Evolutionary conservation across 1,139 yeast genomes (phyloP).

Genomic region (Geotrichum cucujoidarum): DNA sequence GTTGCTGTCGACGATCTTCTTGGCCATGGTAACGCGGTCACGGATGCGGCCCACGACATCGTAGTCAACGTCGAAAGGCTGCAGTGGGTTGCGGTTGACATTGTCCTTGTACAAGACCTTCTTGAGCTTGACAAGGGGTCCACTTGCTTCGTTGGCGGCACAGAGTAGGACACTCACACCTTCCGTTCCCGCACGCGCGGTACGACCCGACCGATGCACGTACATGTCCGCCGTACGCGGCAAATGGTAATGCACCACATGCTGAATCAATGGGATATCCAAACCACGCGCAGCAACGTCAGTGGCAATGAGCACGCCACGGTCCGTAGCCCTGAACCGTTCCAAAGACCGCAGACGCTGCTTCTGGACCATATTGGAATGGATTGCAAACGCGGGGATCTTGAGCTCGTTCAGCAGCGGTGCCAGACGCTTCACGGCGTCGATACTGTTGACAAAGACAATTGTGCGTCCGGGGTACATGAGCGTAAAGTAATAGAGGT

Average conservation of each 20-base stretch:
- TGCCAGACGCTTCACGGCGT: constrained; percentile 79
- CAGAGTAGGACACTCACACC: constrained; percentile 93
- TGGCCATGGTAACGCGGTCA: constrained; percentile 63
- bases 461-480: constrained; percentile 87
- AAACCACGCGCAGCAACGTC: constrained; percentile 99
- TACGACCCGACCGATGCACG: constrained; percentile 95
- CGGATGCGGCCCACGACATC: constrained; percentile 66
- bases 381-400: constrained; percentile 67
- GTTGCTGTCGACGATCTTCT: constrained; percentile 67
- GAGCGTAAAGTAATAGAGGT: constrained; percentile 77
- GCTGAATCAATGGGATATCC: constrained; percentile 86
- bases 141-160: constrained; percentile 86
- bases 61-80: constrained; percentile 69
- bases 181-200: constrained; percentile 91
- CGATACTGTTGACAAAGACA: constrained; percentile 91
- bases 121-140: constrained; percentile 74
- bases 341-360: constrained; percentile 85
- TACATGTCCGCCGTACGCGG: constrained; percentile 94
- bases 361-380: constrained; percentile 92
- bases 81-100: constrained; percentile 38
- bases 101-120: constrained; percentile 45
- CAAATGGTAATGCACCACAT: constrained; percentile 91
- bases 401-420: constrained; percentile 68
- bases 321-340: constrained; percentile 43
- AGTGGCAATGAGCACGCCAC: constrained; percentile 77